Evolutionary conservation across 768 basidiomycete genomes (phyloP), one percentile per base, ranked within the genome.

Genomic region (Fistulinella prunicolor): DNA sequence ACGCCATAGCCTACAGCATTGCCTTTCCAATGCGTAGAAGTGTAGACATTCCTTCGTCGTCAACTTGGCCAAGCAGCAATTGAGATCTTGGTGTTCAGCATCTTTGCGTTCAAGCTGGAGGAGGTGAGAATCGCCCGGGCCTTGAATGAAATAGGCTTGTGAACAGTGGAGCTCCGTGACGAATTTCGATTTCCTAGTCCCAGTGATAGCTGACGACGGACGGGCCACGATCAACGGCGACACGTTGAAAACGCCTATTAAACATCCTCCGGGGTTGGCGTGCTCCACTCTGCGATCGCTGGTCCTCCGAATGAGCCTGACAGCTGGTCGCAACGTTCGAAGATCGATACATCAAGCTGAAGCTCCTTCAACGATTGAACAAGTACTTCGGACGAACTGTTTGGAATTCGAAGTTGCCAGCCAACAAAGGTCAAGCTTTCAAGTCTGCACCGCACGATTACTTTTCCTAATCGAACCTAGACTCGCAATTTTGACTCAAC

Each of bases 41-140:
- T n/a, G n/a, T 36, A 56, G 40, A 47, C 28, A 54, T 35, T 45
- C 38, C 30, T 44, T 51, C 21, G 20, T 45, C 50, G 47, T 38
- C 22, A 50, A 47, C 38, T 28, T 32, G 38, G 39, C 23, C 42
- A 26, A 50, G 24, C 9, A 34, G 41, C 24, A 19, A 45, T 41
- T 19, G 35, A 44, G 42, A 41, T 42, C 42, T 26, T 26, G 42
- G 44, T 43, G 28, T 23, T 40, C 28, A 39, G 24, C 26, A 17
- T 21, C 24, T 38, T 38, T n/a, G 36, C 12, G 40, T 35, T 36
- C 24, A 42, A 30, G 44, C n/a, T n/a, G n/a, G n/a, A n/a, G n/a
- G n/a, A 49, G 58, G 61, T 51, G 62, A 59, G 60, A 64, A 64
- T 49, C 46, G 13, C 39, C 34, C 36, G 35, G 46, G 54, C 50